These are phyloP conservation scores for Aegilops speltoides DNA, from an alignment of 176 grass and related monocot genomes.

Conservation along the genomic window DNA sequence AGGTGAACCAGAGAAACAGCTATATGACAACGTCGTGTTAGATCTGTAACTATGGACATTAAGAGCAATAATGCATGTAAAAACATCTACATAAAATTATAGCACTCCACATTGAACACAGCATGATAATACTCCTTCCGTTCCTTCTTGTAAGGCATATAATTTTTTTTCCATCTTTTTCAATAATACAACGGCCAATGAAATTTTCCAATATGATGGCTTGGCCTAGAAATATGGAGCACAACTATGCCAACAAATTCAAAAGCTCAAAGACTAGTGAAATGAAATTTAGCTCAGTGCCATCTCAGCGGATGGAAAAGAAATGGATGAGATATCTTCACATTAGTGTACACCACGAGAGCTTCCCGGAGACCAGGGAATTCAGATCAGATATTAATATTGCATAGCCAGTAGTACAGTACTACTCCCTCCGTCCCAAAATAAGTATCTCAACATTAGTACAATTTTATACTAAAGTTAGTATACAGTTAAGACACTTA, in stretches of 20 bases:
- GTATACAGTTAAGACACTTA: too few relatives aligned
- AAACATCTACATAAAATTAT: neutral
- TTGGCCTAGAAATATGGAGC: neutral
- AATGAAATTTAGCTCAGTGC: neutral
- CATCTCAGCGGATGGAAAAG: neutral
- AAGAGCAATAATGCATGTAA: neutral
- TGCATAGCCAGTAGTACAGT: neutral
- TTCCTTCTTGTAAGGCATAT: too few relatives aligned
- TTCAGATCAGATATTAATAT: neutral
- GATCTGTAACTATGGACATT: neutral
- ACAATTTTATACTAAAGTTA: too few relatives aligned
- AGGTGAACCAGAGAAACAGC: neutral
- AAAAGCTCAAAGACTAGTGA: neutral
- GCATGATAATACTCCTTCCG: neutral
- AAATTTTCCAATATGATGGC: neutral
- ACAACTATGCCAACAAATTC: neutral
- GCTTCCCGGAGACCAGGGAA: neutral
- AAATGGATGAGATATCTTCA: neutral
- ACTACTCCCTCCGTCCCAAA: too few relatives aligned
- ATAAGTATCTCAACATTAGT: too few relatives aligned
- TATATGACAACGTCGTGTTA: neutral
- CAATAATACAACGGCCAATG: neutral
- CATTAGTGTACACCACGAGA: neutral
- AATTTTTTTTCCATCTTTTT: neutral
- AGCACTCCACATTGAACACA: neutral